Conservation (phyloP, 2,329 filamentous ascomycete genomes). For the Cercospora sp. region DNA sequence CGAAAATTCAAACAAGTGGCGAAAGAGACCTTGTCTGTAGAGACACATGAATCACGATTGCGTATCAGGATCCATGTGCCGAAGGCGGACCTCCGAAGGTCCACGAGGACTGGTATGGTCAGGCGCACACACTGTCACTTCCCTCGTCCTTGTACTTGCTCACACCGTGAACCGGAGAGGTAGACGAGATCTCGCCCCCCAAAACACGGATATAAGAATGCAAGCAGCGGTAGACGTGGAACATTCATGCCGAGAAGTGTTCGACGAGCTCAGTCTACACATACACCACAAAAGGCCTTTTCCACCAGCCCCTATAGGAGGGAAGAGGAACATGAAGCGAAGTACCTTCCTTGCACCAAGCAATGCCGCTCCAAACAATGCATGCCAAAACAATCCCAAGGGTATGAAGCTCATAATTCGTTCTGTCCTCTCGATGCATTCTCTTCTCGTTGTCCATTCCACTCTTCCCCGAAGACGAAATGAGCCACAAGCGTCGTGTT, state of each 20-base stretch:
- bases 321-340: neutral
- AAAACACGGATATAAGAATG: neutral
- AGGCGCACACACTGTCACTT: neutral
- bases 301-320: neutral
- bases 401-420: slow-evolving; percentile 9
- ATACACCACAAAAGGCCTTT: neutral
- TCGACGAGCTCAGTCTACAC: neutral
- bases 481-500: neutral
- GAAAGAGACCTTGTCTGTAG: neutral
- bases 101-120: neutral
- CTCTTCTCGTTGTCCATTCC: neutral
- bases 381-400: neutral
- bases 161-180: neutral
- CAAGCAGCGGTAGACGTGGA: neutral
- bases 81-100: neutral
- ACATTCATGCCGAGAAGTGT: neutral
- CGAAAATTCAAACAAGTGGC: neutral
- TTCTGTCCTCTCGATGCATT: neutral
- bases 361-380: slow-evolving; percentile 8
- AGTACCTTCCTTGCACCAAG: neutral
- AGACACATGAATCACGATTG: neutral
- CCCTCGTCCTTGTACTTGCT: neutral
- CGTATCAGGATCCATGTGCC: neutral
- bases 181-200: neutral
- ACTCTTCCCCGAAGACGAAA: neutral